Base-by-base conservation (phyloP, 2,329 filamentous ascomycete genomes). In the Diaporthe nobilis region DNA sequence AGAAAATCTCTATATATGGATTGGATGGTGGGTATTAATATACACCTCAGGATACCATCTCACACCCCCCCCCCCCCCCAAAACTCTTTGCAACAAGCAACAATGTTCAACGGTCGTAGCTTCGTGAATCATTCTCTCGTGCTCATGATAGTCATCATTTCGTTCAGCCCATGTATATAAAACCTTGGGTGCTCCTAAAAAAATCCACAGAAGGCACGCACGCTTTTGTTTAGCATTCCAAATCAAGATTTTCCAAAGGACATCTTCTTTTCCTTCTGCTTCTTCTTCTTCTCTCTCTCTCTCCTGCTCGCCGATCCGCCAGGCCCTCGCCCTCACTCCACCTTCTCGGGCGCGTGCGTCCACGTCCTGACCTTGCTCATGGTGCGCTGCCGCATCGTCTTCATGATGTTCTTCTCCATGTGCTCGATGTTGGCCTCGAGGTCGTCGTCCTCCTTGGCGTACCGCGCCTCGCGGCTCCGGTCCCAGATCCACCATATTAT, bases 341-440 rank as follows among this genome's bases (percentile, higher is more conserved):
- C 76, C 72, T 76, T 77, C 44, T 77, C 74, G 10, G 76, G 71
- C 53, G 65, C 63, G 65, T 79, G 78, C 17, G 86, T 88, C 86
- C 88, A 91, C 10, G 89, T 91, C 71, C 87, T 84, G 34, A 86
- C 85, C 82, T 89, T 91, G 77, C 86, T 89, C 86, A 91, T 87
- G 3, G 90, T 91, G 80, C 88, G 85, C 83, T 89, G 87, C 34
- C 90, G 85, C 84, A 92, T 86, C 71, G 87, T 85, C 71, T 86
- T 85, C 85, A 91, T 88, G 78, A 92, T 91, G 61, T 90, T 87
- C 76, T 83, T 85, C 82, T 92, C 90, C 87, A 92, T 89, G 76
- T 85, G 83, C 53, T 88, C 86, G 77, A 91, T 91, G 65, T 89
- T 87, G 78, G 85, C 84, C 82, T 91, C 88, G 65, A 91, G 85